Base-by-base conservation (phyloP, 2,329 filamentous ascomycete genomes). In the Tolypocladium sp. region DNA sequence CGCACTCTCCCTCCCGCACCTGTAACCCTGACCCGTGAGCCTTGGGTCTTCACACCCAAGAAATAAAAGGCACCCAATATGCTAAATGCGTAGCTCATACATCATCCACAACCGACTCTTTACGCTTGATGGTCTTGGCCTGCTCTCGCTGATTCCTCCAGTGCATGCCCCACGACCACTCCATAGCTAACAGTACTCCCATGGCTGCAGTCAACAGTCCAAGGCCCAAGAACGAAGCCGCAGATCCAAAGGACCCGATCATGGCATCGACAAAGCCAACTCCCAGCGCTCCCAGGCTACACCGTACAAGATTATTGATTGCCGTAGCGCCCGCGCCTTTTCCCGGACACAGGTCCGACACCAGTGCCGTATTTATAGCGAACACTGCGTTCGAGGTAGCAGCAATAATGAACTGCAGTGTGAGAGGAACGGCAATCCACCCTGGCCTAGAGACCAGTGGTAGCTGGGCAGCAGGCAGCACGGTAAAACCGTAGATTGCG, bases 331-430 rank as follows among this genome's bases (percentile, higher is more conserved):
- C 68, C 2, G 72, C 70, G 2, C 68, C 66, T 27, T 64, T 63
- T 1, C 67, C 67, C 0, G 70, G 71, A 49, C 68, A 73, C 5
- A 70, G 59, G 38, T 74, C 72, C 13, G 70, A 63, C 25, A 74
- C 63, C 22, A 74, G 63, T 4, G 71, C 70, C 56, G 69, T 67
- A 57, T 71, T 72, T 22, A 71, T 63, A 10, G 67, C 69, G 56
- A 76, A 75, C 2, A 75, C 63, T 5, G 74, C 73, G 46, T 73
- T 75, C 30, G 71, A 68, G 0, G 69, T 67, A 1, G 68, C 68
- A 1, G 73, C 72, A 44, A 76, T 73, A 10, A 75, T 25, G 59
- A 76, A 74, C 51, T 69, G 68, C 9, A 69, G 60, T 2, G 60
- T 35, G 27, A 60, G 58, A 22, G 58, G 56, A 9, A 51, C 58